These are phyloP conservation scores for Leishmania aethiopica DNA, from an alignment of 208 protist genomes.

Conservation along the genomic window DNA sequence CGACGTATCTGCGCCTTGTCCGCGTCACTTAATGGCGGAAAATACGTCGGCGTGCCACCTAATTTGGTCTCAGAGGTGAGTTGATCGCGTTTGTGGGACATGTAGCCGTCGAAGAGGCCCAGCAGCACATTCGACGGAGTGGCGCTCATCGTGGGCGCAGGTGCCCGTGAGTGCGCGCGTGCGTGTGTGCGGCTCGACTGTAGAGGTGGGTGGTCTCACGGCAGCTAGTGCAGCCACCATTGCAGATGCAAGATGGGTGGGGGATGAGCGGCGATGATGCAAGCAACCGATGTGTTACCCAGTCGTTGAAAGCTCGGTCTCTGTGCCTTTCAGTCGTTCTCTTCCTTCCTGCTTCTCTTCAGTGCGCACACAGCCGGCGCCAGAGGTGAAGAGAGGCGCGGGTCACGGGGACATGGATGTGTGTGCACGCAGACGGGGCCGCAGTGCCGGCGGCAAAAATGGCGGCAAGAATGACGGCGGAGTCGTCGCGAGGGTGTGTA, in stretches of 20 bases:
- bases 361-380: not conserved
- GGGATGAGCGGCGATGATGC: not conserved
- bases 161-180: not conserved
- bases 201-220: not conserved
- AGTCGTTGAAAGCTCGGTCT: not conserved
- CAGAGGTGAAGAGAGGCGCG: not conserved
- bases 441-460: not conserved
- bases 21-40: conserved; percentile 43
- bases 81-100: conserved; percentile 43
- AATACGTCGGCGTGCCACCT: conserved; percentile 64
- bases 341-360: not conserved
- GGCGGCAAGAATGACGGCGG: not conserved
- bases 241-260: not conserved
- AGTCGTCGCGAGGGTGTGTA: not conserved
- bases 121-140: conserved; percentile 41
- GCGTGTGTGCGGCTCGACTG: not conserved
- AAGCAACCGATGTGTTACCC: not conserved
- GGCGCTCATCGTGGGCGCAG: not conserved
- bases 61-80: conserved; percentile 81
- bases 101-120: conserved; percentile 84
- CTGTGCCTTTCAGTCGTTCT: not conserved
- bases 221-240: not conserved
- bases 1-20: conserved; percentile 35
- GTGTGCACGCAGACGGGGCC: not conserved
- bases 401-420: not conserved